Evolutionary conservation across 140 eudicot species (phyloP), one percentile per base, ranked within the genome.

Genomic region (Bidens hawaiensis): DNA sequence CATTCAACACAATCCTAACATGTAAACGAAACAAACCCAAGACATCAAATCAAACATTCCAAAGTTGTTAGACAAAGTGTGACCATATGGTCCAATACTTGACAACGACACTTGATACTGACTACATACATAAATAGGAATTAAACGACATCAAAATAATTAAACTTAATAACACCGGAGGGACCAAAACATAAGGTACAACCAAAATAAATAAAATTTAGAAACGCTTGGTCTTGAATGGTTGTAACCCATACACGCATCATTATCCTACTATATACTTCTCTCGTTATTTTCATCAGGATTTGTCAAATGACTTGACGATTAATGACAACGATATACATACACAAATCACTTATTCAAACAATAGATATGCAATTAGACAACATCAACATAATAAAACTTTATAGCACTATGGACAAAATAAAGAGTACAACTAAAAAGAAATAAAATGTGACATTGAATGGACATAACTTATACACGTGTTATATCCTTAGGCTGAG

Each of bases 81-180:
- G 59, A 26, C 19, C 42, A 45, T 28, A 65, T 47, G 78, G 73
- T 57, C 78, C 73, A 16, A 34, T 21, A 6, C 68, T 22, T 57
- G 78, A 64, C 21, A 65, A 51, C 23, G 67, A 64, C 22, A 16
- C 65, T 1, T 31, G 78, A 66, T 25, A 46, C 18, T 72, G 78
- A 64, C 78, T n/a, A 52, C 65, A 51, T 54, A 48, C 1, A 31
- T n/a, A 43, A 9, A 49, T 7, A 28, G 49, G 27, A 28, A 26
- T 42, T 41, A 11, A 26, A 45, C 7, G 23, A 58, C 63, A 14
- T 34, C 24, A 41, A 73, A 48, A 64, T 18, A 34, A 65, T 40
- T 34, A n/a, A 56, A 56, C 26, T 48, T 47, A 34, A 57, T 10
- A 25, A 51, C 56, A 46, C 0, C 53, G 53, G 45, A 33, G 62